Conservation (phyloP, 768 basidiomycete genomes). For the Agaricus bisporus region DNA sequence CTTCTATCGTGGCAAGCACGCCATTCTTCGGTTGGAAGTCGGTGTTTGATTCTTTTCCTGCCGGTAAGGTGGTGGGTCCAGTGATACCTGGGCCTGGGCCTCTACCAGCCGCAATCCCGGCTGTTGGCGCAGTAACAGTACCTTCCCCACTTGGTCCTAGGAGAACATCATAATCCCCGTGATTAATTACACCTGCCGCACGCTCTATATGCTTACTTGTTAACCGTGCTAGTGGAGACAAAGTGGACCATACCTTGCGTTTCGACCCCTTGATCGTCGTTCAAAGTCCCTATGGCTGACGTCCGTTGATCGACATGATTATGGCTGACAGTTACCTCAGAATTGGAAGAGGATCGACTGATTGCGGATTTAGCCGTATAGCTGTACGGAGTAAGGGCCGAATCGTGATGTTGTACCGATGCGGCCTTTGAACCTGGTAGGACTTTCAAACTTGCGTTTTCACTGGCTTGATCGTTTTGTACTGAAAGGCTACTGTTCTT, state of each 20-base stretch:
- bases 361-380: background rate
- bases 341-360: background rate
- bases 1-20: no score
- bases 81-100: background rate
- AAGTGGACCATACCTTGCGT: background rate
- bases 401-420: background rate
- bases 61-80: background rate
- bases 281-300: background rate
- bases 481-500: background rate
- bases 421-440: constrained; percentile 1
- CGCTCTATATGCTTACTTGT: background rate
- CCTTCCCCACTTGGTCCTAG: background rate
- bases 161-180: background rate
- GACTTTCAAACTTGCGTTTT: background rate
- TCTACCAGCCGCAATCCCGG: background rate
- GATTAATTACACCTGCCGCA: background rate
- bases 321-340: background rate
- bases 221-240: background rate
- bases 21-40: background rate
- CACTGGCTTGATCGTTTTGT: background rate
- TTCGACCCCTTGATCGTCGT: background rate
- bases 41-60: background rate
- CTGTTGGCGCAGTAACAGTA: background rate
- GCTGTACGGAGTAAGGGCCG: background rate
- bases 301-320: background rate